phyloP scores from a whole-genome alignment of 2,329 filamentous ascomycete genomes.

The Fusarium aywerte region DNA sequence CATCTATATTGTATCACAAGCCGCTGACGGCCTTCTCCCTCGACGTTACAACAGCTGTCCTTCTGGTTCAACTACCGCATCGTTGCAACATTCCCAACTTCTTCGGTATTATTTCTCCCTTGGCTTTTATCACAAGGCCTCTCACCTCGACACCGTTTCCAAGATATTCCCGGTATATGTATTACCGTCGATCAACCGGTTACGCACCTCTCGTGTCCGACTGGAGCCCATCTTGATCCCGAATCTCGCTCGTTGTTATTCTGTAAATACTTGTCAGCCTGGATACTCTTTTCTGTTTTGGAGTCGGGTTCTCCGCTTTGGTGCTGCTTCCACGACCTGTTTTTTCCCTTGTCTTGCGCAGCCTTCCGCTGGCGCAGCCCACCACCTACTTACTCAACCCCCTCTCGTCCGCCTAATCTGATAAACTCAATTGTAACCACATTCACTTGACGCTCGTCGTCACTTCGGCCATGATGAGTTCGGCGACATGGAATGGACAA shows the following conservation, averaged over 20 bases:
- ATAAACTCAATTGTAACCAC: slow-evolving; percentile 19
- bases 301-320: slow-evolving; percentile 21
- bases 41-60: neutral
- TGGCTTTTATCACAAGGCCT: slow-evolving; percentile 24
- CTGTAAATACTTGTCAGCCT: slow-evolving; percentile 13
- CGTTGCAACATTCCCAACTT: slow-evolving; percentile 4
- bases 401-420: slow-evolving; percentile 23
- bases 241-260: slow-evolving; percentile 13
- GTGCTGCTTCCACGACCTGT: slow-evolving; percentile 20
- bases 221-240: slow-evolving; percentile 32
- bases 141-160: slow-evolving; percentile 17
- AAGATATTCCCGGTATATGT: slow-evolving; percentile 34
- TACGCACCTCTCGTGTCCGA: slow-evolving; percentile 8
- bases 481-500: slow-evolving; percentile 65
- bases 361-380: slow-evolving; percentile 16
- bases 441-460: slow-evolving; percentile 26
- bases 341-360: slow-evolving; percentile 9
- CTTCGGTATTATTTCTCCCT: neutral
- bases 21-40: slow-evolving; percentile 9
- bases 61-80: neutral
- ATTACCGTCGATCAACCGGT: slow-evolving; percentile 29
- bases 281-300: neutral
- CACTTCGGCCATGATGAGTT: slow-evolving; percentile 60
- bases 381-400: slow-evolving; percentile 12
- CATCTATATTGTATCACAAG: slow-evolving; percentile 15